These are phyloP conservation scores for Hyparrhenia diplandra DNA, from an alignment of 176 grass and related monocot genomes.

Conservation along the genomic window DNA sequence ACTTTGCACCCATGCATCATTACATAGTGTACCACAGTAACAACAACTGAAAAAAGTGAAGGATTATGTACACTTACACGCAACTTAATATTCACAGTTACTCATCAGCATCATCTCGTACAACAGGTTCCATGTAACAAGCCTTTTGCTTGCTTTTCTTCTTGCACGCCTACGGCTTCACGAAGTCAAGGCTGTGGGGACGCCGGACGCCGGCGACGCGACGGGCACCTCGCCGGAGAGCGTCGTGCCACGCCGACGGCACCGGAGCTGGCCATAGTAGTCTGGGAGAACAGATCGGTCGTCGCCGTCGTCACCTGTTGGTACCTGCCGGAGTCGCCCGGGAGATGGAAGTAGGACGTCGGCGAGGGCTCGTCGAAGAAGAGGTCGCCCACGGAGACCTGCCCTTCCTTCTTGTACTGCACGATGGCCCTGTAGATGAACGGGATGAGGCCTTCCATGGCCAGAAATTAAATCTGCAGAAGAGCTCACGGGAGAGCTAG, in stretches of 20 bases:
- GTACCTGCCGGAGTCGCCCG: conserved; percentile 49
- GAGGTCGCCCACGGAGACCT: conserved; percentile 45
- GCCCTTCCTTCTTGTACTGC: conserved; percentile 55
- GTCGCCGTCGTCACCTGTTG: conserved; percentile 33
- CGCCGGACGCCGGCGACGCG: conserved; percentile 22
- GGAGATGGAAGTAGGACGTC: conserved; percentile 55
- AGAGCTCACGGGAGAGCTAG: conserved; percentile 20
- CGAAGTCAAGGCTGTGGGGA: background rate
- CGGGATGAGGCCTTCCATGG: conserved; percentile 82
- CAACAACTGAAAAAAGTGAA: background rate
- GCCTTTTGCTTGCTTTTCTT: conserved; percentile 20
- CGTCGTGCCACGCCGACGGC: background rate
- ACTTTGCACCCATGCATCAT: background rate
- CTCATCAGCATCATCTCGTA: background rate
- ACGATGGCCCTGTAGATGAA: conserved; percentile 80
- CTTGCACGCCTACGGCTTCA: background rate
- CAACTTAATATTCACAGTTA: conserved; percentile 41
- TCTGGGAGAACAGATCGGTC: conserved; percentile 26
- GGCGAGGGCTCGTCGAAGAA: conserved; percentile 59
- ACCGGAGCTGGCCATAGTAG: background rate
- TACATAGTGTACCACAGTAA: background rate
- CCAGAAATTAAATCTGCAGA: background rate
- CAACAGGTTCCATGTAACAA: background rate
- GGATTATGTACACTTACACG: background rate
- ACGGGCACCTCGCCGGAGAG: conserved; percentile 13